phyloP scores from a whole-genome alignment of 768 basidiomycete genomes.

The Crucibulum laeve region DNA sequence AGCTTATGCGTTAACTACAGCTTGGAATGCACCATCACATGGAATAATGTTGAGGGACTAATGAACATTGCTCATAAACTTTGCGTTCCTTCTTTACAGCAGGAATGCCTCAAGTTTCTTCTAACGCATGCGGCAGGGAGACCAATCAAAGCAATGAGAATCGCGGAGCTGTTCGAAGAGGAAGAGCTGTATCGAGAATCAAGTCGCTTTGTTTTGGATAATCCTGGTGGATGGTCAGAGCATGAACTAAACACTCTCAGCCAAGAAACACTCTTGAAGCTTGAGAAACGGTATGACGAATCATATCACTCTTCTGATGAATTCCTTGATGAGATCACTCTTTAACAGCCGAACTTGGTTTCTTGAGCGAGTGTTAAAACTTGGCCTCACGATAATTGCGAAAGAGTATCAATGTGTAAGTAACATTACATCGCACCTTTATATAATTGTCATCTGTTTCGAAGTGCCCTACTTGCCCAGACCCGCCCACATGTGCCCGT shows the following conservation, averaged over 20 bases:
- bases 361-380: conserved; percentile 88
- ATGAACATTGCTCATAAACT: conserved; percentile 91
- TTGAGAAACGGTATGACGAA: conserved; percentile 68
- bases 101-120: conserved; percentile 81
- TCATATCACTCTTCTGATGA: neutral
- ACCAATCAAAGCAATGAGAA: conserved; percentile 90
- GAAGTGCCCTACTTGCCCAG: conserved; percentile 83
- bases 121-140: conserved; percentile 89
- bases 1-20: conserved; percentile 26
- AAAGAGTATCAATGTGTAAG: conserved; percentile 94
- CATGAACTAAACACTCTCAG: conserved; percentile 79
- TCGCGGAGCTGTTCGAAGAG: conserved; percentile 87
- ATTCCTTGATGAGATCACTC: neutral
- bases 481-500: conserved; percentile 72
- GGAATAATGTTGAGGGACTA: conserved; percentile 90
- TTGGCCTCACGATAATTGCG: conserved; percentile 80
- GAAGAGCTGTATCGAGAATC: conserved; percentile 89
- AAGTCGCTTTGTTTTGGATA: conserved; percentile 89
- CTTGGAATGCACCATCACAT: conserved; percentile 88
- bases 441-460: neutral
- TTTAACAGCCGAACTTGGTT: conserved; percentile 82
- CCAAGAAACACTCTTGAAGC: conserved; percentile 78
- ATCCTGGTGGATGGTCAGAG: conserved; percentile 82
- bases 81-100: conserved; percentile 76
- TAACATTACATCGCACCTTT: conserved; percentile 4